phyloP scores from a whole-genome alignment of 148 eudicot genomes.

The Rhododendron ovatum region DNA sequence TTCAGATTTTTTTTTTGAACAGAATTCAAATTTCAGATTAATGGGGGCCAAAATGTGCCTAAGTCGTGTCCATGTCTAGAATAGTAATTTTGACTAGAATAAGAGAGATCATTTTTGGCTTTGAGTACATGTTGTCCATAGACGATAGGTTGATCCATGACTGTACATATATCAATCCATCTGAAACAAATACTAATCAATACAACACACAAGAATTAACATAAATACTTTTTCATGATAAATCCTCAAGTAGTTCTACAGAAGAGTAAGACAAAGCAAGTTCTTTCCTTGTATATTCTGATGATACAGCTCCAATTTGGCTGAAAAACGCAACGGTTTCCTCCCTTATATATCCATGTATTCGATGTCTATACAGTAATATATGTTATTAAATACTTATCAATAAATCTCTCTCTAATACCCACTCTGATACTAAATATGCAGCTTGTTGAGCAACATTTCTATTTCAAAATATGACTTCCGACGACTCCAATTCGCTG shows the following conservation, averaged over 20 bases:
- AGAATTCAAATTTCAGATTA: not conserved
- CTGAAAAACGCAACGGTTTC: not conserved
- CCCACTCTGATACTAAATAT: not conserved
- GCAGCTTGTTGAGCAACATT: not conserved
- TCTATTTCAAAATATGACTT: not conserved
- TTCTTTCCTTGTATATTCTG: not conserved
- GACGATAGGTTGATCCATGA: not conserved
- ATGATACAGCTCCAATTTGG: not conserved
- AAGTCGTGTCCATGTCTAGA: not conserved
- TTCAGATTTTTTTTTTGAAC: too few species aligned
- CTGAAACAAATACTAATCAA: not conserved
- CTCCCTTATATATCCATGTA: not conserved
- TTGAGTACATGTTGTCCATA: not conserved
- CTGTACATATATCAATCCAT: not conserved
- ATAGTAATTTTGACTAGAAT: not conserved
- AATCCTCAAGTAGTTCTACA: not conserved
- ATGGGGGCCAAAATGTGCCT: not conserved
- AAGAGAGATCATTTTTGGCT: not conserved
- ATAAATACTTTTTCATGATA: not conserved
- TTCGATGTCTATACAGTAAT: not conserved
- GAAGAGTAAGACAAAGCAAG: not conserved
- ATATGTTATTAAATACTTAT: not conserved
- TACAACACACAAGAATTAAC: not conserved
- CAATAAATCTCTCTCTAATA: not conserved
- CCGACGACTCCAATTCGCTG: not conserved